A percentile compares a stretch with the other conserved stretches of the same genome.
These are phyloP conservation scores for Magnolia sinica DNA, from an alignment of 164 flowering plant species.

Conservation along the genomic window DNA sequence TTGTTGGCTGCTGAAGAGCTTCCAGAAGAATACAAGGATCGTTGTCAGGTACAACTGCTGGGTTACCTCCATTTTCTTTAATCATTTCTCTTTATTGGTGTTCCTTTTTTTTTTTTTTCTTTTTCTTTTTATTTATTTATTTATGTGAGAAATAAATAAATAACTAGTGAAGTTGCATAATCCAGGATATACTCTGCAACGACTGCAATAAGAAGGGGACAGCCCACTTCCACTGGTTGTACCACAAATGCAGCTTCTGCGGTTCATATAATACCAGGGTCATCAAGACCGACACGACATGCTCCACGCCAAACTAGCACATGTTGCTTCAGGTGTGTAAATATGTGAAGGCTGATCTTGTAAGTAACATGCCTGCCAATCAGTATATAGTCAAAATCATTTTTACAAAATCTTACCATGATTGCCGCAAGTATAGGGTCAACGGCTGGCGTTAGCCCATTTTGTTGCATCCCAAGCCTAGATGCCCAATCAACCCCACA, in stretches of 20 bases:
- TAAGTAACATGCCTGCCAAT: no score
- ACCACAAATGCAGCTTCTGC: conserved; percentile 76
- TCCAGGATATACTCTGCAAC: conserved; percentile 83
- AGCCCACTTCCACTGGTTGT: conserved; percentile 82
- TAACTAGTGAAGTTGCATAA: not conserved
- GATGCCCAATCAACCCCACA: no score
- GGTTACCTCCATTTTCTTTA: not conserved
- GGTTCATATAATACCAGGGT: conserved; percentile 86
- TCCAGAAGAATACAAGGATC: conserved; percentile 81
- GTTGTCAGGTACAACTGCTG: conserved; percentile 53
- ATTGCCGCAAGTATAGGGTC: no score
- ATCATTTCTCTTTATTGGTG: not conserved
- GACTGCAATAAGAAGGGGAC: conserved; percentile 76
- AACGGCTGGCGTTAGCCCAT: no score
- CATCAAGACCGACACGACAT: conserved; percentile 45
- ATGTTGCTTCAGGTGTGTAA: not conserved
- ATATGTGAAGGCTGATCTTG: no score
- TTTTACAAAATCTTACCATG: no score
- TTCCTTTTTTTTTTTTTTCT: no score
- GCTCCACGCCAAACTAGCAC: conserved; percentile 6
- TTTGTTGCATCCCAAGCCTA: no score
- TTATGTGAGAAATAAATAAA: not conserved
- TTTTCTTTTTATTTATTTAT: no score
- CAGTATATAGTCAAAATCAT: no score
- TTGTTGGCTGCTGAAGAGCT: conserved; percentile 78